Base-by-base conservation (phyloP, 176 grass and related monocot genomes). In the Bolboschoenus planiculmis region DNA sequence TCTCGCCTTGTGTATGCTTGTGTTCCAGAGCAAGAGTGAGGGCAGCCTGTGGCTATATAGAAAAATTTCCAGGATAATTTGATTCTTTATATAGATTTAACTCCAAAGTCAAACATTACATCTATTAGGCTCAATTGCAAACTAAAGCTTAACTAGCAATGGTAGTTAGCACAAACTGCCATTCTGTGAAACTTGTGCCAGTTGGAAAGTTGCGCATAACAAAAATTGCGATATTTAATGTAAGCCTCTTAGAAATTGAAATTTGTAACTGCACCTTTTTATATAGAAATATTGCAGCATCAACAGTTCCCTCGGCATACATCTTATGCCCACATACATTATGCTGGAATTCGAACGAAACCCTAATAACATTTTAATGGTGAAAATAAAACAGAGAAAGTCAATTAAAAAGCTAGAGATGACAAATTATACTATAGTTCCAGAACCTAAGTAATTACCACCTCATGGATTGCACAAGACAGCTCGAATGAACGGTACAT, bases 331-430 rank as follows among this genome's bases (percentile, higher is more conserved):
- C 90, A 73, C 96, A 93, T 78, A 98, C 89, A 79, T 98, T 98
- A 85, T 98, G 96, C 61, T 98, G 92, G 92, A 93, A 93, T 89
- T 95, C 92, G 70, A 98, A 90, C 57, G 96, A 95, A 89, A 95
- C 96, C 57, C 90, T 98, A 84, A 43, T 55, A 35, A 27, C 24
- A 76, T 31, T 76, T 48, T 51, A 30, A 33, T 27, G 80, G 48
- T 39, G 16, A 71, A 20, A 29, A 86, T 35, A n/a, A 39, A 20
- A 64, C 30, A 68, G 16, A 62, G 16, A 62, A 15, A 55, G 72
- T 53, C 44, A 79, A 50, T 30, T 75, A 56, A 65, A 23, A 59
- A 18, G 31, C 27, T 20, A 34, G 21, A 77, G 43, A 18, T 53
- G 20, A 77, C 15, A 77, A 53, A 9, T 53, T 31, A 13, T 8